Conservation (phyloP, 1,139 yeast species). For the Hyphopichia fennica region DNA sequence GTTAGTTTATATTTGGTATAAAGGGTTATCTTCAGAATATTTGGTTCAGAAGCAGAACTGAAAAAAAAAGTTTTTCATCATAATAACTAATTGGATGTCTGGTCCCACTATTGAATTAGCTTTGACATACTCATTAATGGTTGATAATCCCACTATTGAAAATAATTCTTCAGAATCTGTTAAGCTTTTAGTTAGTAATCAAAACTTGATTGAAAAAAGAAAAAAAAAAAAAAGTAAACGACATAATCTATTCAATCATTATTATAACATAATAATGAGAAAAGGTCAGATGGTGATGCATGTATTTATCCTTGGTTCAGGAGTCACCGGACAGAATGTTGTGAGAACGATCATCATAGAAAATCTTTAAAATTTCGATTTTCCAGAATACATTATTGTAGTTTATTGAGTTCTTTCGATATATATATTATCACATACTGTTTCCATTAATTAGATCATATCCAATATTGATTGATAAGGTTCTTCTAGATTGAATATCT, state of each 20-base stretch:
- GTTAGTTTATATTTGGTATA: slow-evolving; percentile 39
- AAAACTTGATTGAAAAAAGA: too few relatives aligned
- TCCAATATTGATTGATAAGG: neutral
- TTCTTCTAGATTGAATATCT: too few relatives aligned
- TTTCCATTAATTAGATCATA: neutral
- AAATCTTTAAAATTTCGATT: too few relatives aligned
- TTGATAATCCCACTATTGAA: neutral
- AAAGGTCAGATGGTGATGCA: slow-evolving; percentile 88
- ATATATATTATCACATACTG: neutral
- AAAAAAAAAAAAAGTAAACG: neutral
- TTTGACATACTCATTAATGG: neutral
- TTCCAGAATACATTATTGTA: neutral
- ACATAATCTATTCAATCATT: neutral
- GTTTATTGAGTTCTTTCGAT: neutral
- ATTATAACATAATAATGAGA: neutral
- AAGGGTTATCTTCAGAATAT: slow-evolving; percentile 27
- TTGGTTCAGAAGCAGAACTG: slow-evolving; percentile 94
- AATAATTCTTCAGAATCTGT: slow-evolving; percentile 1
- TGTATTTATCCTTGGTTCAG: slow-evolving; percentile 66
- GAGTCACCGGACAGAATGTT: slow-evolving; percentile 60
- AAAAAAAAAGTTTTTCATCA: slow-evolving; percentile 61
- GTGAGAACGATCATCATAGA: slow-evolving; percentile 45
- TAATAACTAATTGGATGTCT: slow-evolving; percentile 13
- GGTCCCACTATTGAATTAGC: neutral
- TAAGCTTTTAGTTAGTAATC: neutral